phyloP scores from a whole-genome alignment of 2,329 filamentous ascomycete species.

The Bipolaris cookei region DNA sequence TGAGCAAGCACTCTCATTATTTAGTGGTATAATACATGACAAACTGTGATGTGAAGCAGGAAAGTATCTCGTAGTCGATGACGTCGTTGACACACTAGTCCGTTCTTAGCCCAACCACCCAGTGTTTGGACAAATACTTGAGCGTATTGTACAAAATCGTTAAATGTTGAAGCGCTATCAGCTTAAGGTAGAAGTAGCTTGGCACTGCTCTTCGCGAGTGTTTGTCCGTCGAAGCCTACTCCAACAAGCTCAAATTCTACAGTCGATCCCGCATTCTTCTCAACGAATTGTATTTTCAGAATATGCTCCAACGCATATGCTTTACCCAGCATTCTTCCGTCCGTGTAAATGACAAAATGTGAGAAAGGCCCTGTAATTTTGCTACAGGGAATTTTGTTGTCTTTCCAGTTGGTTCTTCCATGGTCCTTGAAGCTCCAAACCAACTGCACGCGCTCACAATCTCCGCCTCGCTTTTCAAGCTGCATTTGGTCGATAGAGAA shows the following conservation, averaged over 20 bases:
- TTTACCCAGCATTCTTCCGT: slow-evolving; percentile 30
- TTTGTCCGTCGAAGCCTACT: slow-evolving; percentile 4
- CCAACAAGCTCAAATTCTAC: slow-evolving; percentile 4
- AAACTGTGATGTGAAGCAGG: neutral
- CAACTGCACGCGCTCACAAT: slow-evolving; percentile 32
- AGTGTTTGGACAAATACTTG: neutral
- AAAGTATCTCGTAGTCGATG: slow-evolving; percentile 6
- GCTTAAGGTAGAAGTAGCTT: neutral
- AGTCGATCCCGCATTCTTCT: neutral
- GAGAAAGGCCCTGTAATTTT: slow-evolving; percentile 45
- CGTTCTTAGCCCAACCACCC: neutral
- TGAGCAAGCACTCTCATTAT: slow-evolving; percentile 3
- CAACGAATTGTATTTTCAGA: slow-evolving; percentile 20
- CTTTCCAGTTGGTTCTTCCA: neutral
- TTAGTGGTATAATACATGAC: neutral
- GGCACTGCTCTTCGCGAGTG: neutral
- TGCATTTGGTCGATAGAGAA: slow-evolving; percentile 22
- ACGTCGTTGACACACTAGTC: slow-evolving; percentile 13
- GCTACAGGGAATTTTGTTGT: slow-evolving; percentile 36
- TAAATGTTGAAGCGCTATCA: neutral
- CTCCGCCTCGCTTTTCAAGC: slow-evolving; percentile 22
- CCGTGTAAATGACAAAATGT: slow-evolving; percentile 37
- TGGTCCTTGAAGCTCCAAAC: slow-evolving; percentile 28
- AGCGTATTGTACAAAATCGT: neutral
- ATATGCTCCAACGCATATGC: slow-evolving; percentile 42